phyloP scores from a whole-genome alignment of 1,284 basidiomycete genomes.

The Gymnopus androsaceus region DNA sequence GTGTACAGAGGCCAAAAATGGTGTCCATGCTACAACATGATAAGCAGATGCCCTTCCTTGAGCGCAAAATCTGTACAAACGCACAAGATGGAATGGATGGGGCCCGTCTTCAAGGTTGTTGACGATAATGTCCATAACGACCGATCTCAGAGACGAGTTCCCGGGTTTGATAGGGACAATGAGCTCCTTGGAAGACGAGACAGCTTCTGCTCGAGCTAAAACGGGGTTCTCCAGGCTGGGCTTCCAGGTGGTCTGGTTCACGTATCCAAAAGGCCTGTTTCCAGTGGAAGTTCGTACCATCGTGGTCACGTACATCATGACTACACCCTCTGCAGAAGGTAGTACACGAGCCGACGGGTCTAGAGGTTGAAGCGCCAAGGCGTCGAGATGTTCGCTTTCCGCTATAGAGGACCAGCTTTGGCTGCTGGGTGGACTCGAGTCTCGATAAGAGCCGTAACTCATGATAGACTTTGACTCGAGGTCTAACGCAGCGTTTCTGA shows the following conservation, averaged over 20 bases:
- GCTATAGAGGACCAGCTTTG: constrained; percentile 1
- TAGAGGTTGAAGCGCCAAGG: constrained; percentile 7
- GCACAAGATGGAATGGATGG: constrained; percentile 13
- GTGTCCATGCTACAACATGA: constrained; percentile 8
- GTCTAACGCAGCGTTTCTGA: constrained; percentile 10
- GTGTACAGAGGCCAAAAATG: constrained; percentile 18
- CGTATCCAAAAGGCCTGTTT: constrained; percentile 14
- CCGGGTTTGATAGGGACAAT: not conserved
- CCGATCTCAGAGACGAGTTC: not conserved
- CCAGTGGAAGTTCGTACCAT: constrained; percentile 13
- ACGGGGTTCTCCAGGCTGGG: constrained; percentile 2
- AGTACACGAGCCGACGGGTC: constrained; percentile 1
- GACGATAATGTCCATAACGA: constrained; percentile 16
- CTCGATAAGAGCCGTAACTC: not conserved
- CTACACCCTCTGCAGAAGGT: constrained; percentile 3
- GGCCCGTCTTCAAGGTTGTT: constrained; percentile 17
- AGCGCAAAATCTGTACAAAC: not conserved
- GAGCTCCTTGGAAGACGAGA: constrained; percentile 4
- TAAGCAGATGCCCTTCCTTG: too few relatives aligned
- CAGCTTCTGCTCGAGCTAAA: not conserved
- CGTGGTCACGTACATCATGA: constrained; percentile 15
- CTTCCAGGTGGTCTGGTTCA: constrained; percentile 15
- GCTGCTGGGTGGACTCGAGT: not conserved
- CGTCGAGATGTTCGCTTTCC: constrained; percentile 5
- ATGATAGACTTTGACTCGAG: constrained; percentile 11